Evolutionary conservation across 495 filamentous ascomycete genomes (phyloP).

Genomic region (Cercophora samala): DNA sequence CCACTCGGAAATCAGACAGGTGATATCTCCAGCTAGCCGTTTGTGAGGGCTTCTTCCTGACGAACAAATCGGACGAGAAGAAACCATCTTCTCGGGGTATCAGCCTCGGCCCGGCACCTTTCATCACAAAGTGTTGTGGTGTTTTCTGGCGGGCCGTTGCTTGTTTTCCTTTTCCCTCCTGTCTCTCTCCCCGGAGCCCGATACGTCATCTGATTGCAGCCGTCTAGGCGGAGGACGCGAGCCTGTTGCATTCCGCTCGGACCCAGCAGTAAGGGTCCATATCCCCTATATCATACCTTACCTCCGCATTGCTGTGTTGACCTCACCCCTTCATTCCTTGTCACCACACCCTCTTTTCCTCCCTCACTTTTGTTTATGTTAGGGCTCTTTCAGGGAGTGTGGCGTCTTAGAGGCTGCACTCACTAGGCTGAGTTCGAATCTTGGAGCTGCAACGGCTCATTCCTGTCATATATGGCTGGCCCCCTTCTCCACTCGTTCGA

Average conservation of each 20-base stretch:
- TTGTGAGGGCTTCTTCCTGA: background rate
- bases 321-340: background rate
- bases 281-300: background rate
- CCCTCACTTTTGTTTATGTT: background rate
- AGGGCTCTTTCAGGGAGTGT: background rate
- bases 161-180: background rate
- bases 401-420: slow-evolving; percentile 1
- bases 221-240: background rate
- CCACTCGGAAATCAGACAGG: background rate
- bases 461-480: background rate
- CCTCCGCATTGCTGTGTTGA: background rate
- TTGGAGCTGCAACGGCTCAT: background rate
- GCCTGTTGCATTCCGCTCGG: slow-evolving; percentile 3
- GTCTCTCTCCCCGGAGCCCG: background rate
- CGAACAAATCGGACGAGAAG: background rate
- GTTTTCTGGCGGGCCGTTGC: background rate
- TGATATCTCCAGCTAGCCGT: background rate
- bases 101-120: background rate
- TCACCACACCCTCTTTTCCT: slow-evolving; percentile 1
- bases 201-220: slow-evolving; percentile 4
- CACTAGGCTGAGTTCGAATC: background rate
- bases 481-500: background rate
- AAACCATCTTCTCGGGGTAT: background rate
- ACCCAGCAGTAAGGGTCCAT: background rate
- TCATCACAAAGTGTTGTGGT: background rate